Percentiles rank a stretch among this genome's conserved stretches.
These are phyloP conservation scores for Corchorus olitorius DNA, from an alignment of 345 rosid species.

Conservation along the genomic window DNA sequence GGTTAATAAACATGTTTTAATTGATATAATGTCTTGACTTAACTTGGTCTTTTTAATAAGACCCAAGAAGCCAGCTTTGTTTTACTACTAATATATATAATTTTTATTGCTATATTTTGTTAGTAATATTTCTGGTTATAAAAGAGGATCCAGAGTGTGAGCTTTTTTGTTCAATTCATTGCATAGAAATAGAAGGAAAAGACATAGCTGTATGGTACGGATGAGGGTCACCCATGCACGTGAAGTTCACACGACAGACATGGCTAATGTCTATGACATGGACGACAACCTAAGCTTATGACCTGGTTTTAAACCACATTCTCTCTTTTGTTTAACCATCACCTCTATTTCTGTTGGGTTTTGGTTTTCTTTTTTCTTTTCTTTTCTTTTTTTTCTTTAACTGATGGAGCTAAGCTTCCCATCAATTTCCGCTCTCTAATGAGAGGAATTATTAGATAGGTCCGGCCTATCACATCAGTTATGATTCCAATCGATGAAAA, in stretches of 20 bases:
- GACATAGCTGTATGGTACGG: conserved; percentile 32
- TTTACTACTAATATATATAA: background rate
- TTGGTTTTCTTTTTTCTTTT: background rate
- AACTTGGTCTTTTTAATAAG: background rate
- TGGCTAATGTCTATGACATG: conserved; percentile 41
- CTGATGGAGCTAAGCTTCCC: background rate
- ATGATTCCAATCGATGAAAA: no score
- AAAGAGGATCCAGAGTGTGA: conserved; percentile 7
- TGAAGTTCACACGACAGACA: conserved; percentile 43
- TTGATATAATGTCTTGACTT: no score
- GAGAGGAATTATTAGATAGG: no score
- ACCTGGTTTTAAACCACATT: conserved; percentile 32
- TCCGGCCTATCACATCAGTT: no score
- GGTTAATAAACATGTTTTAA: background rate
- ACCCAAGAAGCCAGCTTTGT: background rate
- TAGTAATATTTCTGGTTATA: background rate
- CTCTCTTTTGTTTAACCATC: conserved; percentile 18
- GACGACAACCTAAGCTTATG: conserved; percentile 38
- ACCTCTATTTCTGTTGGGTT: conserved; percentile 25
- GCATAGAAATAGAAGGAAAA: conserved; percentile 14
- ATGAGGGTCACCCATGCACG: conserved; percentile 29
- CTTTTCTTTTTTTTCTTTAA: background rate
- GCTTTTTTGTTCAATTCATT: conserved; percentile 14
- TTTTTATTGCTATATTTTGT: background rate
- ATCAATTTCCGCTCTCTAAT: conserved; percentile 10